These are phyloP conservation scores for Sanghuangporus baumii DNA, from an alignment of 1,284 basidiomycete genomes.

Conservation along the genomic window DNA sequence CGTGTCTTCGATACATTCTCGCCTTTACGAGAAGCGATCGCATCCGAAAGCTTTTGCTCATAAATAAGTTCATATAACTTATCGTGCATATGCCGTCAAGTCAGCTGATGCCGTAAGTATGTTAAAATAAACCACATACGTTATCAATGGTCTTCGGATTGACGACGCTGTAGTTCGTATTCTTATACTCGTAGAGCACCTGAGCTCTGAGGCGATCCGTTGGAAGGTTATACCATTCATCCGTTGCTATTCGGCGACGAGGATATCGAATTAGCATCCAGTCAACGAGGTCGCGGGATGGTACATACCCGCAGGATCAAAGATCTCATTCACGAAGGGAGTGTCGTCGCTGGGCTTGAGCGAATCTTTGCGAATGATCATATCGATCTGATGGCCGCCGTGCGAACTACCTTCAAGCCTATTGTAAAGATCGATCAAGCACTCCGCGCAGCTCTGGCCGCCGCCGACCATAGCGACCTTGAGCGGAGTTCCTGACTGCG, in stretches of 20 bases:
- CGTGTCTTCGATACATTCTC: constrained; percentile 22
- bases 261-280: constrained; percentile 3
- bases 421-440: constrained; percentile 43
- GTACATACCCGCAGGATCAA: constrained; percentile 44
- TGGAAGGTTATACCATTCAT: constrained; percentile 35
- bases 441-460: constrained; percentile 52
- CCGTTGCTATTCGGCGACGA: constrained; percentile 31
- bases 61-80: constrained; percentile 52
- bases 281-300: constrained; percentile 3
- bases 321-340: constrained; percentile 55
- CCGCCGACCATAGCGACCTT: constrained; percentile 49
- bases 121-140: constrained; percentile 24
- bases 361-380: constrained; percentile 50
- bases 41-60: constrained; percentile 45
- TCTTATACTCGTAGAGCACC: constrained; percentile 40
- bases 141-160: constrained; percentile 41
- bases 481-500: constrained; percentile 27
- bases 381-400: constrained; percentile 38
- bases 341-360: constrained; percentile 53
- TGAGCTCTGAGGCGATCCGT: constrained; percentile 32
- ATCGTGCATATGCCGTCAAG: not conserved
- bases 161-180: constrained; percentile 54
- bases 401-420: constrained; percentile 32
- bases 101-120: not conserved
- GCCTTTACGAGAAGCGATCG: constrained; percentile 32